phyloP scores from a whole-genome alignment of 202 grass and related monocot genomes.

The Musa balbisiana region DNA sequence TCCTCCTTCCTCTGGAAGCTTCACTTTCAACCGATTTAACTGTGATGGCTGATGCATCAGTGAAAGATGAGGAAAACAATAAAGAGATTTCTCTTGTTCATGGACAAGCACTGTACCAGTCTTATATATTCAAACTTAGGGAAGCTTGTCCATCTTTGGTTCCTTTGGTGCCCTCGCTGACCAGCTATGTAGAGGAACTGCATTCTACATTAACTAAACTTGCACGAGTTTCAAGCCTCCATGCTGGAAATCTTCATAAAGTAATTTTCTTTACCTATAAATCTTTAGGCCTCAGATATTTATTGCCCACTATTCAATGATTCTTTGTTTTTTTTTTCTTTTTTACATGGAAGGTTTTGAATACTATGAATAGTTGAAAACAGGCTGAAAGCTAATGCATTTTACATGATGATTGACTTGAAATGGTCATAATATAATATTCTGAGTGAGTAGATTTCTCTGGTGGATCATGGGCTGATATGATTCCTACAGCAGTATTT shows the following conservation, averaged over 20 bases:
- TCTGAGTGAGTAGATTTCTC: not conserved
- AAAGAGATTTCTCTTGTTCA: conserved; percentile 52
- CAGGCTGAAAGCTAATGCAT: not conserved
- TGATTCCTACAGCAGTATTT: not conserved
- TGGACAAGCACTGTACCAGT: conserved; percentile 70
- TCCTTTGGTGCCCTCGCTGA: conserved; percentile 57
- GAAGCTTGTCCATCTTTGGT: conserved; percentile 69
- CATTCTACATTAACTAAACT: conserved; percentile 81
- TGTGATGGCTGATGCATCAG: conserved; percentile 56
- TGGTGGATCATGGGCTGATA: not conserved
- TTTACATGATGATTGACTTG: not conserved
- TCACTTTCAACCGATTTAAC: conserved; percentile 68
- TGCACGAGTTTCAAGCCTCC: conserved; percentile 72
- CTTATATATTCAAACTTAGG: conserved; percentile 73
- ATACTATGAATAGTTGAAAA: not conserved
- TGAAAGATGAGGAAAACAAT: conserved; percentile 58
- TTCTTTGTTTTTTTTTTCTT: not conserved
- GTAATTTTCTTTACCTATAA: conserved; percentile 33
- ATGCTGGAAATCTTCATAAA: conserved; percentile 93
- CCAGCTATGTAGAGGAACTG: conserved; percentile 50
- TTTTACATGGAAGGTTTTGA: not conserved
- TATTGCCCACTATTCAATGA: not conserved
- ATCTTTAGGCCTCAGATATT: not conserved
- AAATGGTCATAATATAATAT: not conserved
- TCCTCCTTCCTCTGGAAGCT: conserved; percentile 83